phyloP scores from a whole-genome alignment of 2,329 filamentous ascomycete species.

The Nemania abortiva region DNA sequence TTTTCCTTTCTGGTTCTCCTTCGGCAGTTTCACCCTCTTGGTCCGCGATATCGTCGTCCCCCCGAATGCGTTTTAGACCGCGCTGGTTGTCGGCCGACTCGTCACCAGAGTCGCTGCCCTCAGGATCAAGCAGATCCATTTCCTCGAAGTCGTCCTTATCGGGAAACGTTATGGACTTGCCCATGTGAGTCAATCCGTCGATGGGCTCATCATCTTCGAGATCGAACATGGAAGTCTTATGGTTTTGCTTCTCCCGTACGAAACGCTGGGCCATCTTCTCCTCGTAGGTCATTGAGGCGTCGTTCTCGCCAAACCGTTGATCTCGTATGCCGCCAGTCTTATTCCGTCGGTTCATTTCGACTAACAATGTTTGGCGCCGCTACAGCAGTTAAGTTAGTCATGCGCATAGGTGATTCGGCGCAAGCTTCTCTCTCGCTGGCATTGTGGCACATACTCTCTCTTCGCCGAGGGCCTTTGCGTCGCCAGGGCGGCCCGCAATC shows the following conservation, averaged over 20 bases:
- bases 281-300: conserved; percentile 92
- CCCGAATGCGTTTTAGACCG: conserved; percentile 68
- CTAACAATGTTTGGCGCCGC: conserved; percentile 84
- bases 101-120: conserved; percentile 71
- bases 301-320: conserved; percentile 94
- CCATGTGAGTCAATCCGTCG: conserved; percentile 82
- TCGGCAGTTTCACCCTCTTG: conserved; percentile 72
- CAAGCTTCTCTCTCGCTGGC: neutral
- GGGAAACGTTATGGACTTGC: conserved; percentile 70
- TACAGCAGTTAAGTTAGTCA: conserved; percentile 52
- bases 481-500: conserved; percentile 80
- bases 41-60: conserved; percentile 59
- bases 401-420: conserved; percentile 11
- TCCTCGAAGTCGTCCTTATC: conserved; percentile 82
- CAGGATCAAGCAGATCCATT: conserved; percentile 69
- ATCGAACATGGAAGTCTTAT: conserved; percentile 86
- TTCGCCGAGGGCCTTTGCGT: conserved; percentile 88
- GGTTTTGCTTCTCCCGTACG: conserved; percentile 84
- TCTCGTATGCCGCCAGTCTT: conserved; percentile 94
- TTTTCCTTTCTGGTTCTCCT: conserved; percentile 84
- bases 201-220: conserved; percentile 82
- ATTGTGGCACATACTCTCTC: conserved; percentile 71
- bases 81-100: conserved; percentile 66
- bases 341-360: conserved; percentile 88
- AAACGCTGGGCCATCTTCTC: conserved; percentile 93